Evolutionary conservation across 768 basidiomycete species (phyloP).

Genomic region (Hericium coralloides): DNA sequence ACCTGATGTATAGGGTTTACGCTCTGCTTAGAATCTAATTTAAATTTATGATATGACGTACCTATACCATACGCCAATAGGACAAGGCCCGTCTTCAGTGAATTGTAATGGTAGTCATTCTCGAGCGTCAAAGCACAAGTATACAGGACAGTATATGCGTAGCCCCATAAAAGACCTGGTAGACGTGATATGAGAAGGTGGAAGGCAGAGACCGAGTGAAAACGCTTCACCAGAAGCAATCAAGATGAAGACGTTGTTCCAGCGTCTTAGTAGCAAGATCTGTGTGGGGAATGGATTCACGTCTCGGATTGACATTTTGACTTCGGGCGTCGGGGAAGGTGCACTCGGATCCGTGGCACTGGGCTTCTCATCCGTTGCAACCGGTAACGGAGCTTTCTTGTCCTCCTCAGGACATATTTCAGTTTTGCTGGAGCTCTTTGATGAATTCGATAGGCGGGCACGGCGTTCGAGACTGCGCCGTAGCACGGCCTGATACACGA

Average conservation of each 20-base stretch:
- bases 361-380: constrained; percentile 5
- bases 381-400: not conserved
- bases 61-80: constrained; percentile 69
- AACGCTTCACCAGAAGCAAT: constrained; percentile 47
- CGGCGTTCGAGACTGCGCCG: constrained; percentile 25
- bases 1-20: constrained; percentile 22
- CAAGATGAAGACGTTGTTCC: constrained; percentile 62
- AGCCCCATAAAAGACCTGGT: constrained; percentile 62
- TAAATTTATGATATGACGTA: constrained; percentile 17
- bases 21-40: not conserved
- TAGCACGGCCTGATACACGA: constrained; percentile 66
- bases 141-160: constrained; percentile 63
- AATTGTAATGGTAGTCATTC: constrained; percentile 50
- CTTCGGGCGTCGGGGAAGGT: constrained; percentile 15
- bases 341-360: constrained; percentile 9
- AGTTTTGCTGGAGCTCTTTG: constrained; percentile 18
- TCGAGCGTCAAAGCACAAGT: constrained; percentile 66
- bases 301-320: constrained; percentile 55
- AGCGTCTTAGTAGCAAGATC: constrained; percentile 42
- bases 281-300: constrained; percentile 71
- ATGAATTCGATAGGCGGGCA: constrained; percentile 11
- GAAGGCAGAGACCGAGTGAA: not conserved
- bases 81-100: constrained; percentile 68
- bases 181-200: not conserved
- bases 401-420: not conserved